Evolutionary conservation across 179 eudicot genomes (phyloP).

Genomic region (Monotropa hypopitys): DNA sequence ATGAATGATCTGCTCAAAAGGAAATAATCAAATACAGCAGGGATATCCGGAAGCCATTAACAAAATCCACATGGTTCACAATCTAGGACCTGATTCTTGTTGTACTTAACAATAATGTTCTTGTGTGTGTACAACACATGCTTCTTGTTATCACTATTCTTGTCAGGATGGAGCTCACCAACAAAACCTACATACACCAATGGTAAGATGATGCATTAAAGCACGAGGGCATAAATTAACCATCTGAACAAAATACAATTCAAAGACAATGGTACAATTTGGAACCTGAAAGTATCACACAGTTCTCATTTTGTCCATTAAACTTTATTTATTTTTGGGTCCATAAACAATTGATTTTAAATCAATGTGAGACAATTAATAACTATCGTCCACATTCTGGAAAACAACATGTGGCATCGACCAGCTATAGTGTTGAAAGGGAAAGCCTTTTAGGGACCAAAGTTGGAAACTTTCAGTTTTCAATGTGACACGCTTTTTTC

Average conservation of each 20-base stretch:
- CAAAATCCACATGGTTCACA: not conserved
- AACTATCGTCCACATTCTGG: too few species aligned
- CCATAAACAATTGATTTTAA: not conserved
- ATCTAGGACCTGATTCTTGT: conserved; percentile 57
- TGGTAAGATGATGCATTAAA: conserved; percentile 3
- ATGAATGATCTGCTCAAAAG: conserved; percentile 62
- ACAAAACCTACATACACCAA: conserved; percentile 53
- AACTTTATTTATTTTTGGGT: not conserved
- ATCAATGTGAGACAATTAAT: not conserved
- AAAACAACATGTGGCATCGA: too few species aligned
- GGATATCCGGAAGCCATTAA: not conserved
- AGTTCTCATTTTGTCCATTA: not conserved
- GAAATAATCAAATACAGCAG: not conserved
- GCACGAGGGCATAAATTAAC: not conserved
- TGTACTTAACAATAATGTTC: conserved; percentile 52
- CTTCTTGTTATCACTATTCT: conserved; percentile 46
- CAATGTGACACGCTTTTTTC: not conserved
- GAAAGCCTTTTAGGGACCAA: too few species aligned
- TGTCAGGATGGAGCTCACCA: conserved; percentile 72
- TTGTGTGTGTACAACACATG: conserved; percentile 75
- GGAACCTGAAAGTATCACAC: not conserved
- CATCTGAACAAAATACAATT: not conserved
- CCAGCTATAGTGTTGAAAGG: too few species aligned
- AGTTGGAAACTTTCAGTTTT: not conserved
- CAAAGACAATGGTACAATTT: not conserved